Conservation (phyloP, 768 basidiomycete genomes). For the Lactarius vividus region DNA sequence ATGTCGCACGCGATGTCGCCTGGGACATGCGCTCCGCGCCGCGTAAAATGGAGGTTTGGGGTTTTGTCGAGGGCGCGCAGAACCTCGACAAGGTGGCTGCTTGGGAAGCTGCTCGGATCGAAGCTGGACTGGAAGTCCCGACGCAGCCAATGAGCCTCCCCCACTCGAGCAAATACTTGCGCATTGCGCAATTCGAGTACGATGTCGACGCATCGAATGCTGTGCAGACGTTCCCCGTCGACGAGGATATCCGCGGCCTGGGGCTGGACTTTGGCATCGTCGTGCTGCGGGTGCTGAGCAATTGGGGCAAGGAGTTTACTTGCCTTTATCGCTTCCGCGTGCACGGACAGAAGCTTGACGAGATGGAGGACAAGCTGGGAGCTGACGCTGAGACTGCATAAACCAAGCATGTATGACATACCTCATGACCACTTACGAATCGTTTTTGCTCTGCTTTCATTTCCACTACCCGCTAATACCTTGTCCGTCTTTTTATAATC, state of each 20-base stretch:
- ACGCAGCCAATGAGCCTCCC: slow-evolving; percentile 35
- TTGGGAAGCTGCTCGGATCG: slow-evolving; percentile 44
- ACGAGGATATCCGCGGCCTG: slow-evolving; percentile 57
- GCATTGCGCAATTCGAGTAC: slow-evolving; percentile 49
- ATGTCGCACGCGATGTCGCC: slow-evolving; percentile 79
- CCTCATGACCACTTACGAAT: slow-evolving; percentile 14
- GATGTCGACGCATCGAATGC: slow-evolving; percentile 41
- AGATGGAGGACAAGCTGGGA: slow-evolving; percentile 1
- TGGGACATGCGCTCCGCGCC: slow-evolving; percentile 82
- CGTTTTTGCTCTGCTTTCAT: not conserved
- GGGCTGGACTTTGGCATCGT: slow-evolving; percentile 85
- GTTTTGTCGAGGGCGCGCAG: slow-evolving; percentile 73
- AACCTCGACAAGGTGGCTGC: slow-evolving; percentile 59
- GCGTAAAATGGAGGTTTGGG: slow-evolving; percentile 88
- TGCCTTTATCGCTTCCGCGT: slow-evolving; percentile 87
- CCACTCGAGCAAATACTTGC: slow-evolving; percentile 35
- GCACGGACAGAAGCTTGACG: slow-evolving; percentile 55
- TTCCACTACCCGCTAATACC: slow-evolving; percentile 11
- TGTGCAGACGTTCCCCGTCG: slow-evolving; percentile 51
- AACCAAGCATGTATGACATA: slow-evolving; percentile 4
- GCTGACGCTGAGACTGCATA: slow-evolving; percentile 9
- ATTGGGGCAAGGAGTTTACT: slow-evolving; percentile 87
- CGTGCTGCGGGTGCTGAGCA: slow-evolving; percentile 72
- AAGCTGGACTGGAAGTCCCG: slow-evolving; percentile 29
- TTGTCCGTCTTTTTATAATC: slow-evolving; percentile 25